These are phyloP conservation scores for Sicyos baderoa DNA, from an alignment of 306 rosid species.

Conservation along the genomic window DNA sequence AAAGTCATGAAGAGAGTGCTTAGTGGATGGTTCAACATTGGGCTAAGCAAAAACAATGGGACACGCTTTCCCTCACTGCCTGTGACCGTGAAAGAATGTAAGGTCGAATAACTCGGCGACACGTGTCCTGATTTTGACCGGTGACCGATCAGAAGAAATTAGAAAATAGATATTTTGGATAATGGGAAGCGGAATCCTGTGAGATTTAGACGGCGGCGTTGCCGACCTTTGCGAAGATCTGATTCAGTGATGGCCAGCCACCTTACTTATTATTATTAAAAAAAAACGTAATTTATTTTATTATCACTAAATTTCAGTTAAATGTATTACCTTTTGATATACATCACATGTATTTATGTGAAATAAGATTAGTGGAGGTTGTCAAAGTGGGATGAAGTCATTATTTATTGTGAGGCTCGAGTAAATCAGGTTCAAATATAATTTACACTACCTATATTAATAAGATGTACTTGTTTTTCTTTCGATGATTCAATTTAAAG, in stretches of 20 bases:
- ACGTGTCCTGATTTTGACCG: neutral
- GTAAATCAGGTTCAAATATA: too few relatives aligned
- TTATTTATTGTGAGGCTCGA: too few relatives aligned
- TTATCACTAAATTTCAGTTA: neutral
- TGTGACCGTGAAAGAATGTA: neutral
- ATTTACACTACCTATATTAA: too few relatives aligned
- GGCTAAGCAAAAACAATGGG: neutral
- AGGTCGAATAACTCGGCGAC: neutral
- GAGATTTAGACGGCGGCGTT: conserved; percentile 4
- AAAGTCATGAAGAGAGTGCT: conserved; percentile 11
- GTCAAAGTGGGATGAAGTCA: too few relatives aligned
- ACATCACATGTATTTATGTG: neutral
- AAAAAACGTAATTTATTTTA: neutral
- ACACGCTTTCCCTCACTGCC: conserved; percentile 1
- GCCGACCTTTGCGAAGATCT: conserved; percentile 5
- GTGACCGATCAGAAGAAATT: neutral
- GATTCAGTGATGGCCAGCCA: too few relatives aligned
- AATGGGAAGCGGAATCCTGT: neutral
- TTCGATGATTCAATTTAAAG: too few relatives aligned
- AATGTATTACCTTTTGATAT: neutral
- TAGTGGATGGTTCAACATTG: conserved; percentile 2
- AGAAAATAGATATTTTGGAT: neutral
- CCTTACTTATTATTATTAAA: too few relatives aligned
- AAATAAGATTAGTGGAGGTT: neutral
- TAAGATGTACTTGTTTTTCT: too few relatives aligned